These are phyloP conservation scores for Rhazya stricta DNA, from an alignment of 257 asterid species.

Conservation along the genomic window DNA sequence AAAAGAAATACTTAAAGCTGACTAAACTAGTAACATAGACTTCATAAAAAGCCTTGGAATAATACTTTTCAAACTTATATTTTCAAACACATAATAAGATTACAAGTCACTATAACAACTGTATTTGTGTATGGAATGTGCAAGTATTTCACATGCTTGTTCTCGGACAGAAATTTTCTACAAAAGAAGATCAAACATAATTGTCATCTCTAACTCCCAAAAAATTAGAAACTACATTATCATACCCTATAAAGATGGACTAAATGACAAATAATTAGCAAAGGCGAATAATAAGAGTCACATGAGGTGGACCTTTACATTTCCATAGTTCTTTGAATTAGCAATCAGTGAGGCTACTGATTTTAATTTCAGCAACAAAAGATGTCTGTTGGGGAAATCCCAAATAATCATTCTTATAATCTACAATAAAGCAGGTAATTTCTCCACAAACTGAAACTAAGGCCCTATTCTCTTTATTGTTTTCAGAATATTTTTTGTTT, in stretches of 20 bases:
- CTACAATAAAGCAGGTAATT: background rate
- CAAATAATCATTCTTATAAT: background rate
- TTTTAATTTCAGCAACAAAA: constrained; percentile 1
- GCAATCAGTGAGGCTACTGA: background rate
- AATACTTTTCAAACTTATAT: no score
- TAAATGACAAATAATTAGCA: background rate
- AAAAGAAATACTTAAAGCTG: no score
- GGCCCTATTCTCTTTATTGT: no score
- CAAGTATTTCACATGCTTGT: constrained; percentile 90
- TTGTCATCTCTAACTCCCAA: background rate
- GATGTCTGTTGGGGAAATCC: background rate
- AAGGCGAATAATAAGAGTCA: background rate
- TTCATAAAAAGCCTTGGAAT: no score
- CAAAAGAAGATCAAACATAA: constrained; percentile 21
- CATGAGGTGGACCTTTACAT: background rate
- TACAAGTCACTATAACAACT: constrained; percentile 86
- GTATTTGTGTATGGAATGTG: constrained; percentile 89
- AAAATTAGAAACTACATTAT: background rate
- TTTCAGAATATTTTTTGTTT: no score
- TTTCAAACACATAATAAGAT: no score
- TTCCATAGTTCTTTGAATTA: background rate
- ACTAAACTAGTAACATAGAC: no score
- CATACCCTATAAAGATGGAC: background rate
- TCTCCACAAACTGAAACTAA: background rate
- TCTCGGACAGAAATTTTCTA: constrained; percentile 81